Base-by-base conservation (phyloP, 768 basidiomycete genomes). In the Porpolomopsis calyptriformis region DNA sequence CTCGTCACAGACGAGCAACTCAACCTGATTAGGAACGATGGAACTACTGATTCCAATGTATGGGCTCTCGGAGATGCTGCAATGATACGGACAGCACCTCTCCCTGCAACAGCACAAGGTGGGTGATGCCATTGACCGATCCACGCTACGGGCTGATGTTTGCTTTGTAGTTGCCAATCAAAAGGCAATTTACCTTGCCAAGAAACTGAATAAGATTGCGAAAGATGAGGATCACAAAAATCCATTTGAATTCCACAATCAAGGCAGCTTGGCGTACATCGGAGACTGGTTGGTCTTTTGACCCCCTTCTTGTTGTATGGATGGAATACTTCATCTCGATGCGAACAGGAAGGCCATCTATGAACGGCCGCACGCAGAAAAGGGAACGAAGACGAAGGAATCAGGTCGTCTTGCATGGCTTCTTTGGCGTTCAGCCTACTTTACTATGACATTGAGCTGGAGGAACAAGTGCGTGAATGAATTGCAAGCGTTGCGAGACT, bases 91-190 rank as follows among this genome's bases (percentile, higher is more conserved):
- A 72, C 66, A 35, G 66, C 66, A 19, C 65, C 71, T 33, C 66
- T 91, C 8, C 88, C 90, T 9, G 86, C 90, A 1, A 92, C 89
- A 14, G 87, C 90, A 3, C 89, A 92, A 74, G 85, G 82, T 67
- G 4, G 12, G 47, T 26, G 8, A 40, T 38, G 26, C 4, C 18
- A 35, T 1, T 19, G n/a, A 22, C 16, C 16, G 27, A 1, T 18
- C 9, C 26, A 40, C 35, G 18, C 12, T 16, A 16, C 4, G 14
- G 19, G 5, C 29, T 19, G 23, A 22, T 10, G 8, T 19, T 9
- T 34, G 16, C 20, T 45, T n/a, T 45, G 11, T 46, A 84, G 86
- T 89, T 19, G 85, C 86, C 4, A 76, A 76, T 53, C 86, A 89
- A 56, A 79, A 88, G 60, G 86, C 75, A 4, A 74, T 70, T 52